Percentiles rank a stretch among this genome's conserved stretches.
Evolutionary conservation across 176 grass and related monocot genomes (phyloP).

Genomic region (Poa pratensis): DNA sequence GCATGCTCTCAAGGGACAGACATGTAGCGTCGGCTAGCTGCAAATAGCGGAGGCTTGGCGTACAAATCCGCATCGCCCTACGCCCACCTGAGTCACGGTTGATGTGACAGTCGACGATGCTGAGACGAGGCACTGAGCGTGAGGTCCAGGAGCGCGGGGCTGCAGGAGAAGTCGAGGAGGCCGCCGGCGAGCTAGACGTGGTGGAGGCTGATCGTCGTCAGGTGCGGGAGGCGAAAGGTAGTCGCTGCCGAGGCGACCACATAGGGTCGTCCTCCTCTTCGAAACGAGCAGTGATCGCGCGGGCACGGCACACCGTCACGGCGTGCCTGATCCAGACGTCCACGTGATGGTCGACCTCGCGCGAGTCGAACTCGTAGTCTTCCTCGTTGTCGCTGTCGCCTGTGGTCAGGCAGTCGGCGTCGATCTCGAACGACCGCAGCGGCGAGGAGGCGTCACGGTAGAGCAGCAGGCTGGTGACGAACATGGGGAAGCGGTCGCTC

Average conservation of each 20-base stretch:
- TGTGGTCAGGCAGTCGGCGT: neutral
- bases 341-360: neutral
- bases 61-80: too few relatives aligned
- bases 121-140: neutral
- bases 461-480: neutral
- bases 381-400: neutral
- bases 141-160: neutral
- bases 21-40: neutral
- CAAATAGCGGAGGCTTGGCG: neutral
- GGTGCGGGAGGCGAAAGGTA: neutral
- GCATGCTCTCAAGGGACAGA: neutral
- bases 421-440: constrained; percentile 1
- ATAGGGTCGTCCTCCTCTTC: neutral
- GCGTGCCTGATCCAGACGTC: neutral
- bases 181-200: neutral
- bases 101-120: too few relatives aligned
- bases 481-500: neutral
- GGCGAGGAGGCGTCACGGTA: neutral
- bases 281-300: neutral
- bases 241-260: neutral
- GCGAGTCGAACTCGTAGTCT: neutral
- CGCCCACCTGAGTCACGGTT: too few relatives aligned
- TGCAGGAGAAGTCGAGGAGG: constrained; percentile 6
- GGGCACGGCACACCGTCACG: neutral
- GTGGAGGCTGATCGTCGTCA: constrained; percentile 1